Evolutionary conservation across 1,284 basidiomycete genomes (phyloP), one percentile per base, ranked within the genome.

Genomic region (Caloboletus firmus): DNA sequence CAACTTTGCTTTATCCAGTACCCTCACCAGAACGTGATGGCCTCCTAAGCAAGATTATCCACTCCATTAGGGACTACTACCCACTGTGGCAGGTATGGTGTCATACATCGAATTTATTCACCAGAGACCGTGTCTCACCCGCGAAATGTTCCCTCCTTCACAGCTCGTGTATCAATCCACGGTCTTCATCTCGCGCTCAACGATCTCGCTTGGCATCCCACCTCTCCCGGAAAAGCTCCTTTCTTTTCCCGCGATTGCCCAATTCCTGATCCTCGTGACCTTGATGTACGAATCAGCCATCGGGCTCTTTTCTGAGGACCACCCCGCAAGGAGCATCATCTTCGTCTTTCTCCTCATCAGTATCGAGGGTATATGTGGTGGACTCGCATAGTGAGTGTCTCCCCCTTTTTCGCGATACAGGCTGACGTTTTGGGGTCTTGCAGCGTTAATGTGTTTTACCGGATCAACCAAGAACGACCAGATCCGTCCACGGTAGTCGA

Each of bases 181-280:
- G 44, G 96, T 99, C 45, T 99, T 99, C 75, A 69, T 98, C 56
- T 98, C 95, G 1, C 89, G 97, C 4, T 97, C 95, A 0, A 91
- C 93, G 5, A 90, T 97, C 48, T 92, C 93, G 1, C 72, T 98
- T 43, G 91, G 91, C 11, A 65, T 98, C 2, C 93, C 94, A 0
- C 84, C 96, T 0, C 77, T 98, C 7, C 94, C 95, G 0, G 68
- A 76, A 5, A 74, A 71, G 0, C 73, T 92, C 15, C 82, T 99
- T 2, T 78, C 90, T 13, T 65, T 89, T 1, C 94, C 93, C 2
- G 85, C 91, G 0, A 69, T 89, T 30, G 63, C 87, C 1, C 92
- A 95, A 70, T 79, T 79, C 20, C 41, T 76, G 28, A 83, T 94
- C 51, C 76, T 94, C 36, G 54, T 79, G 11, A 70, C 77, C 1